Conservation (phyloP, 352 stramenopile genomes). For the Phytophthora citrophthora region DNA sequence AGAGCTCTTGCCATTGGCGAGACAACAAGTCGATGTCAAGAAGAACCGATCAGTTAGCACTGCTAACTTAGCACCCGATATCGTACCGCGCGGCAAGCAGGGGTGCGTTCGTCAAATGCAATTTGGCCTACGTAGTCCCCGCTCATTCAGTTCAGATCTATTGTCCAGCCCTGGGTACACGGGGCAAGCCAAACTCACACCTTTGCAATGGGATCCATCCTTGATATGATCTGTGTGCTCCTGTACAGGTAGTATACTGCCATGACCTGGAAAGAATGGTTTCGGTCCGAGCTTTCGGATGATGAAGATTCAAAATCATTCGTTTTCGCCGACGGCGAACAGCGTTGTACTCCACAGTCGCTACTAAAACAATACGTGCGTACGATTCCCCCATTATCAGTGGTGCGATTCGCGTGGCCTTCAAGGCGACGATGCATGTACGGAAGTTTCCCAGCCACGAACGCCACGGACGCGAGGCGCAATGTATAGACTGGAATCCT, state of each 20-base stretch:
- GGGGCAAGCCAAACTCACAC: no score
- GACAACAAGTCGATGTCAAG: no score
- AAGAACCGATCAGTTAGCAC: no score
- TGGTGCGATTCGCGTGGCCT: no score
- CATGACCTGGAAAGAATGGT: background rate
- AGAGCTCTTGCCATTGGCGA: no score
- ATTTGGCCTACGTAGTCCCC: background rate
- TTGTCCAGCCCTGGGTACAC: background rate
- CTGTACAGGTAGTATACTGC: no score
- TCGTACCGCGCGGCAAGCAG: no score
- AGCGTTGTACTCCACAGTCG: background rate
- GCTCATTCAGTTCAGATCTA: conserved; percentile 4
- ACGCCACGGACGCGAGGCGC: background rate
- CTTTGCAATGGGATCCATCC: no score
- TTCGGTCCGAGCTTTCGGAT: background rate
- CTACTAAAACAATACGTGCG: background rate
- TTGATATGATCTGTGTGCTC: no score
- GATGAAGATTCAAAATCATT: conserved; percentile 1
- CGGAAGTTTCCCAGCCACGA: background rate
- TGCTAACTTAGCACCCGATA: no score
- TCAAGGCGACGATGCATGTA: no score
- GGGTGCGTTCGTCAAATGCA: background rate
- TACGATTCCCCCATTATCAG: no score
- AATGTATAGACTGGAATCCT: background rate
- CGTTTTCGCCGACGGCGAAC: background rate